Evolutionary conservation across 352 stramenopile species (phyloP).

Genomic region (Phytophthora agathidicida): DNA sequence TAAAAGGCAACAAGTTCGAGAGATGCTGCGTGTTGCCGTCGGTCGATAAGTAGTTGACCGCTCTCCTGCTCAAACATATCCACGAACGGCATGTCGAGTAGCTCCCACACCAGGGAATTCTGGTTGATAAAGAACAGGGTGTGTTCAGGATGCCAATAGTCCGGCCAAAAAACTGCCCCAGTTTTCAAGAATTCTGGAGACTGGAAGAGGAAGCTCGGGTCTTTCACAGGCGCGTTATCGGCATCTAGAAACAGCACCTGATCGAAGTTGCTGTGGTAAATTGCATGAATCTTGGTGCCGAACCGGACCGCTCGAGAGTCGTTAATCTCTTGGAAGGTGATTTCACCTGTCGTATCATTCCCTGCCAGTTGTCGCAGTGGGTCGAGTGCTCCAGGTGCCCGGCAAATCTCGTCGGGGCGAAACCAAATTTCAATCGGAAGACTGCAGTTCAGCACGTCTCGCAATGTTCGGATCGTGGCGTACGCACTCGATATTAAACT

Average conservation of each 20-base stretch:
- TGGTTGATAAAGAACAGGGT: constrained; percentile 71
- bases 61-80: constrained; percentile 80
- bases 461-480: no score
- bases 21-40: constrained; percentile 24
- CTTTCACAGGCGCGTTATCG: constrained; percentile 58
- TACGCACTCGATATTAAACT: constrained; percentile 68
- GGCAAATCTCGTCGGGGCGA: constrained; percentile 32
- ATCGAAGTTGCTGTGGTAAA: constrained; percentile 56
- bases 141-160: constrained; percentile 62
- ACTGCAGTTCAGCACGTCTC: constrained; percentile 29
- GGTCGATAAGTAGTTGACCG: constrained; percentile 62
- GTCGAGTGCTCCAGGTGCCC: constrained; percentile 7
- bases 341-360: constrained; percentile 31
- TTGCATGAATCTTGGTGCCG: constrained; percentile 55
- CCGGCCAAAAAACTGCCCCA: constrained; percentile 70
- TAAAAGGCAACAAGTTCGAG: constrained; percentile 59
- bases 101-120: constrained; percentile 56
- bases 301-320: constrained; percentile 35
- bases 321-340: constrained; percentile 32
- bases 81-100: constrained; percentile 53
- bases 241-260: constrained; percentile 71
- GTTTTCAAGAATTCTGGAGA: constrained; percentile 36
- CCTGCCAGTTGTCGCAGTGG: constrained; percentile 14
- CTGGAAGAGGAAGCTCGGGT: constrained; percentile 65
- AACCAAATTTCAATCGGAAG: constrained; percentile 71